These are phyloP conservation scores for Melaleuca alternifolia DNA, from an alignment of 345 rosid genomes.

Conservation along the genomic window DNA sequence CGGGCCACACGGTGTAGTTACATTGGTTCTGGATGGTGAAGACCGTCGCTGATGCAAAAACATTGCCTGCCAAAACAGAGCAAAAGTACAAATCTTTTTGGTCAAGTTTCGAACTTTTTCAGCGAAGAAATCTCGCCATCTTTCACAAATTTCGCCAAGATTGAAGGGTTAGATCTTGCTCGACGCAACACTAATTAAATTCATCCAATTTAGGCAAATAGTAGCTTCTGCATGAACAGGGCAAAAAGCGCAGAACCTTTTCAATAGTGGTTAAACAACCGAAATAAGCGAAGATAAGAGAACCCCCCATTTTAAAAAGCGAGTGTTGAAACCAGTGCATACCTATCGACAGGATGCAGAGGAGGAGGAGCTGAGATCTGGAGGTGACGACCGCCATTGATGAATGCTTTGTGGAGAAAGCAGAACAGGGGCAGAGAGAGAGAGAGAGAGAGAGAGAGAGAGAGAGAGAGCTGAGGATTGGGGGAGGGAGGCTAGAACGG, in stretches of 20 bases:
- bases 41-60: slow-evolving; percentile 35
- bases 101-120: neutral
- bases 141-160: neutral
- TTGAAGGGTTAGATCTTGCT: neutral
- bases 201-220: neutral
- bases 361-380: slow-evolving; percentile 3
- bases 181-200: neutral
- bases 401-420: neutral
- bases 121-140: neutral
- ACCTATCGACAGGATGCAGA: slow-evolving; percentile 15
- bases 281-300: neutral
- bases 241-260: neutral
- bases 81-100: neutral
- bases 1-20: slow-evolving; percentile 76
- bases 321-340: neutral
- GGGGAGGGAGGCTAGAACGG: neutral
- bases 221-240: neutral
- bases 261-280: neutral
- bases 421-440: neutral
- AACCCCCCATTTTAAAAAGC: neutral
- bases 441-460: neutral
- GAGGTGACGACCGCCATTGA: neutral
- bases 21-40: slow-evolving; percentile 72
- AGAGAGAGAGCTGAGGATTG: neutral
- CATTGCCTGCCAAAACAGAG: neutral